These are phyloP conservation scores for Circinella minor DNA, from an alignment of 371 early-diverging fungal genomes.

Conservation along the genomic window DNA sequence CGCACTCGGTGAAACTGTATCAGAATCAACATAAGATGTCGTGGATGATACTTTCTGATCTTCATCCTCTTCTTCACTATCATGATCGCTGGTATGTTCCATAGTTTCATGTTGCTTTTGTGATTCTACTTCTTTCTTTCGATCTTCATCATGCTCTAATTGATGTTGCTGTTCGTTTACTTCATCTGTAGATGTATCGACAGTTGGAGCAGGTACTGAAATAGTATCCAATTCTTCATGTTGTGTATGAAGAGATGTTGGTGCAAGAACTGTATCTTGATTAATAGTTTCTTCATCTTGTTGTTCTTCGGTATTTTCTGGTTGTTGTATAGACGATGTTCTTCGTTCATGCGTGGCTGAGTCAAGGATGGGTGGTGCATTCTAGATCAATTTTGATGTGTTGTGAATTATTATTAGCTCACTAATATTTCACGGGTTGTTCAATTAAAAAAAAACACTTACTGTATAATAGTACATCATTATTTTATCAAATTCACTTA, in stretches of 20 bases:
- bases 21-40: background rate
- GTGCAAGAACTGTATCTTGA: background rate
- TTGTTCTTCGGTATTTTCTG: background rate
- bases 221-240: conserved; percentile 23
- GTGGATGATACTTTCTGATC: conserved; percentile 4
- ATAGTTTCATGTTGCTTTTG: conserved; percentile 2
- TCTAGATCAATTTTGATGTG: conserved; percentile 8
- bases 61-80: conserved; percentile 7
- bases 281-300: background rate
- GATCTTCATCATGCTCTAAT: background rate
- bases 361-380: conserved; percentile 33
- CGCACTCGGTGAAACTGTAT: background rate
- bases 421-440: too few species aligned
- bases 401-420: too few species aligned
- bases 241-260: background rate
- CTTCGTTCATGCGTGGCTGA: background rate
- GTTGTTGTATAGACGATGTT: background rate
- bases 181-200: conserved; percentile 11
- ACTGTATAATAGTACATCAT: conserved; percentile 59
- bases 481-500: conserved; percentile 53
- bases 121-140: background rate
- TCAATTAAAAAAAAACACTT: background rate
- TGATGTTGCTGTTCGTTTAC: background rate
- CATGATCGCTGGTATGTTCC: background rate
- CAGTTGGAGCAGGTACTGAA: conserved; percentile 20